phyloP scores from a whole-genome alignment of 371 early-diverging fungal species.

The Capillidium heterosporum region DNA sequence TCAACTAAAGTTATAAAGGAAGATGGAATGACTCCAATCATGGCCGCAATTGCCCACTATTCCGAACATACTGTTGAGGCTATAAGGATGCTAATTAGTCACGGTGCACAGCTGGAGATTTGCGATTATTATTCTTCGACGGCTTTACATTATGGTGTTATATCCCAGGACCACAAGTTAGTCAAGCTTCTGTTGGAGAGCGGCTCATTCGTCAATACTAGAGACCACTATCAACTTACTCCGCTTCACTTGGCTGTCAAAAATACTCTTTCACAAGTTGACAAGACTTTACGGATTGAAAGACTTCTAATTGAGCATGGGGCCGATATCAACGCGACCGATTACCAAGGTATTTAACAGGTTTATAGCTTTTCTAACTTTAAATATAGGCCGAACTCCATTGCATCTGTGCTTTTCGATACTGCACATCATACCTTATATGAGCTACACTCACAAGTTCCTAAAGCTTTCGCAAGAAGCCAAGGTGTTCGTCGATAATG shows the following conservation, averaged over 20 bases:
- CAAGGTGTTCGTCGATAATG: conserved; percentile 8
- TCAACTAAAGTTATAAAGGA: not conserved
- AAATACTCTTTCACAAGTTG: conserved; percentile 21
- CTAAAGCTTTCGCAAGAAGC: conserved; percentile 8
- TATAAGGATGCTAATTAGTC: conserved; percentile 7
- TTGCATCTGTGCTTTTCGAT: conserved; percentile 28
- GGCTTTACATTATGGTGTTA: conserved; percentile 25
- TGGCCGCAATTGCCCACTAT: conserved; percentile 10
- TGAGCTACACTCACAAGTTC: conserved; percentile 11
- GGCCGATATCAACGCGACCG: conserved; percentile 22
- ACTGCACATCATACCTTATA: conserved; percentile 20
- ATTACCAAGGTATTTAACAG: conserved; percentile 23
- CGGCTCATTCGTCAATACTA: conserved; percentile 15
- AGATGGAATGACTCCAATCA: conserved; percentile 7
- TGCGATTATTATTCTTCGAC: conserved; percentile 11
- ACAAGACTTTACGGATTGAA: conserved; percentile 31
- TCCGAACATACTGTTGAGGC: conserved; percentile 3
- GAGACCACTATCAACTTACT: conserved; percentile 15
- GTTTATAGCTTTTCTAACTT: too few species aligned
- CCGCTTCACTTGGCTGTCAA: conserved; percentile 34
- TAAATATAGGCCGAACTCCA: too few species aligned
- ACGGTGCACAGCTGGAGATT: conserved; percentile 10
- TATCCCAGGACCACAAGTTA: conserved; percentile 15
- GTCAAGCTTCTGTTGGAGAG: conserved; percentile 20
- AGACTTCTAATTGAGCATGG: conserved; percentile 19